These are phyloP conservation scores for Phlebiopsis gigantea DNA, from an alignment of 768 basidiomycete genomes.

Conservation along the genomic window DNA sequence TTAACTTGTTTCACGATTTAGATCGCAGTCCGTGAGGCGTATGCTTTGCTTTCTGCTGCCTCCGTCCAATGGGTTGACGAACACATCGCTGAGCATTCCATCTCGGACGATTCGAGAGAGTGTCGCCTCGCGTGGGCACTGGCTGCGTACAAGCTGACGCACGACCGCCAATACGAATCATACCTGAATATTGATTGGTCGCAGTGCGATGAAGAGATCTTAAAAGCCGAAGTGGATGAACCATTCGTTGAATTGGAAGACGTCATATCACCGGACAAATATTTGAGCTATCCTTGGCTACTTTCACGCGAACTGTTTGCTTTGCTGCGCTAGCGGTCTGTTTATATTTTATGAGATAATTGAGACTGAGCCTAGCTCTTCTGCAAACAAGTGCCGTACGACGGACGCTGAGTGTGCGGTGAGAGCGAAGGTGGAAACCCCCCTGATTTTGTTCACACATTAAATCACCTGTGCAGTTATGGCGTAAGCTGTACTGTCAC, in stretches of 20 bases:
- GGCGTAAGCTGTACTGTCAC: too few relatives aligned
- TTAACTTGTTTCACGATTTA: too few relatives aligned
- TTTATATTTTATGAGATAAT: too few relatives aligned
- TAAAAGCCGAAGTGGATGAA: background rate
- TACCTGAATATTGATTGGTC: background rate
- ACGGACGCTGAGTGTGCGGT: too few relatives aligned
- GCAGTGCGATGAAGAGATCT: background rate
- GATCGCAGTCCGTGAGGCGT: constrained; percentile 11
- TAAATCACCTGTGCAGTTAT: too few relatives aligned
- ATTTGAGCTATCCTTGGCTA: background rate
- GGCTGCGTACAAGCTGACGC: constrained; percentile 4
- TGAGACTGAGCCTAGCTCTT: too few relatives aligned
- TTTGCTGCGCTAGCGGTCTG: too few relatives aligned
- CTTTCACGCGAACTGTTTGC: background rate
- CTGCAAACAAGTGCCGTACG: too few relatives aligned
- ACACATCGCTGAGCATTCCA: background rate
- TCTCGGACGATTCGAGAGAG: background rate
- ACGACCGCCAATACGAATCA: background rate
- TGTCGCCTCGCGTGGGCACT: constrained; percentile 7
- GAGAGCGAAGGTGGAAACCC: too few relatives aligned
- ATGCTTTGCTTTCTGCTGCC: background rate
- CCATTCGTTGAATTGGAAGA: background rate
- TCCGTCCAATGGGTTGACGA: background rate
- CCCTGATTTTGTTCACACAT: too few relatives aligned
- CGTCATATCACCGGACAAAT: background rate